These are phyloP conservation scores for Pyrenochaeta sp. DNA, from an alignment of 2,329 filamentous ascomycete species.

Conservation along the genomic window DNA sequence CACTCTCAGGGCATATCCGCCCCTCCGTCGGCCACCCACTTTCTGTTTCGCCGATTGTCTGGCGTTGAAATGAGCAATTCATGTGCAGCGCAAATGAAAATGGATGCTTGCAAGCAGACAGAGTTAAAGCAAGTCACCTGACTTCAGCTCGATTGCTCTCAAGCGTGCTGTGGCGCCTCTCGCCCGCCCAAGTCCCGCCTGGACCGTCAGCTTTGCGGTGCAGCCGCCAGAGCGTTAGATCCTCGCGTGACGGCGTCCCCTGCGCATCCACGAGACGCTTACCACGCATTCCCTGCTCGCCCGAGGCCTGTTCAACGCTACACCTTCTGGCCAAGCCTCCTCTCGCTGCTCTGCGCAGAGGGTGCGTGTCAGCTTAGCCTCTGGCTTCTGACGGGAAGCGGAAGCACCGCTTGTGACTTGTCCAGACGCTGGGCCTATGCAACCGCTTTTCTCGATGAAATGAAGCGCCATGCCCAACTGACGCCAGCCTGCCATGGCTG, in stretches of 20 bases:
- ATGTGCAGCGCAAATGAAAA: constrained; percentile 16
- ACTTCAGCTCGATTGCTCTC: constrained; percentile 4
- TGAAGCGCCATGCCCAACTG: constrained; percentile 20
- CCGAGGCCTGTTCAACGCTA: constrained; percentile 28
- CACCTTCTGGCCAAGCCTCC: constrained; percentile 23
- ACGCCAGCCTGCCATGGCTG: constrained; percentile 18
- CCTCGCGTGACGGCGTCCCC: constrained; percentile 26
- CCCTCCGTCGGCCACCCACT: constrained; percentile 9
- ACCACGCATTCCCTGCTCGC: constrained; percentile 16
- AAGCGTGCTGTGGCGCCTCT: constrained; percentile 1
- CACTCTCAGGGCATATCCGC: constrained; percentile 13
- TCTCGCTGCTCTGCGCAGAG: constrained; percentile 23
- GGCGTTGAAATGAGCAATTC: constrained; percentile 9
- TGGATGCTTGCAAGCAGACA: no score
- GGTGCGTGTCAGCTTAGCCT: constrained; percentile 41
- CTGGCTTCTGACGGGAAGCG: constrained; percentile 29
- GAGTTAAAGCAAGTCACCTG: constrained; percentile 21
- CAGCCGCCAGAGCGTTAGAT: constrained; percentile 27
- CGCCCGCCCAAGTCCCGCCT: no score
- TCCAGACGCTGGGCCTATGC: constrained; percentile 35
- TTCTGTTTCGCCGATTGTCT: constrained; percentile 34
- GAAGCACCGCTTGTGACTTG: constrained; percentile 37
- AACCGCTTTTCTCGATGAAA: constrained; percentile 25
- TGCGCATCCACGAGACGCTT: constrained; percentile 21
- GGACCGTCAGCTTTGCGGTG: constrained; percentile 22